These are phyloP conservation scores for Rhynchospora breviuscula DNA, from an alignment of 176 grass and related monocot genomes.

Conservation along the genomic window DNA sequence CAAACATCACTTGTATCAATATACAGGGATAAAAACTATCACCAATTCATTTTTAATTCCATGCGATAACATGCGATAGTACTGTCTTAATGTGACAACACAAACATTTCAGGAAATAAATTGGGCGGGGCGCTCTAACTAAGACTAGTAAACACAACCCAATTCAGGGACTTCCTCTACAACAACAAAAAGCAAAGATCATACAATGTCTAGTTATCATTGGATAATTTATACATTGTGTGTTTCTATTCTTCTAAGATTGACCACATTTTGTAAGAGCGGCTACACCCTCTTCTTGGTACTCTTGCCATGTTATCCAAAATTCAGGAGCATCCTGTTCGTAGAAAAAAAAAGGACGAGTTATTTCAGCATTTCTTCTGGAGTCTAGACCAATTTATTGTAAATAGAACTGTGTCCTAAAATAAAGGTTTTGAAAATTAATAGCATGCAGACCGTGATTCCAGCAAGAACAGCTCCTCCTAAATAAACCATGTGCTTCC, in stretches of 20 bases:
- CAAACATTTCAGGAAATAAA: background rate
- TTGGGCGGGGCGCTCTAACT: background rate
- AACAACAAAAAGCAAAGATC: background rate
- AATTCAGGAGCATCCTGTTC: constrained; percentile 83
- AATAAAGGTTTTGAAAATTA: background rate
- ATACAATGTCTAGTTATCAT: background rate
- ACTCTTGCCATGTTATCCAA: constrained; percentile 70
- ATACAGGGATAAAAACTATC: background rate
- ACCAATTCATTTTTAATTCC: background rate
- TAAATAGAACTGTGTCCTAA: background rate
- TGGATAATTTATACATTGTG: background rate
- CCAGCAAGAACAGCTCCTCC: constrained; percentile 92
- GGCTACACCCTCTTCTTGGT: constrained; percentile 71
- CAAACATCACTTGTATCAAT: background rate
- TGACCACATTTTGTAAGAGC: constrained; percentile 89
- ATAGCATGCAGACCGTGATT: constrained; percentile 61
- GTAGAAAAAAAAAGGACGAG: background rate
- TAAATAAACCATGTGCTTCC: constrained; percentile 97
- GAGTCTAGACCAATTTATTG: background rate
- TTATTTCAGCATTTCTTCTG: background rate
- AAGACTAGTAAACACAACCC: background rate
- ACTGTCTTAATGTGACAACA: background rate
- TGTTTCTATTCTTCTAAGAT: constrained; percentile 25
- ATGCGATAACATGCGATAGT: background rate
- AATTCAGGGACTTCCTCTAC: background rate